Evolutionary conservation across 1,284 basidiomycete species (phyloP).

Genomic region (Prillingera fragicola): DNA sequence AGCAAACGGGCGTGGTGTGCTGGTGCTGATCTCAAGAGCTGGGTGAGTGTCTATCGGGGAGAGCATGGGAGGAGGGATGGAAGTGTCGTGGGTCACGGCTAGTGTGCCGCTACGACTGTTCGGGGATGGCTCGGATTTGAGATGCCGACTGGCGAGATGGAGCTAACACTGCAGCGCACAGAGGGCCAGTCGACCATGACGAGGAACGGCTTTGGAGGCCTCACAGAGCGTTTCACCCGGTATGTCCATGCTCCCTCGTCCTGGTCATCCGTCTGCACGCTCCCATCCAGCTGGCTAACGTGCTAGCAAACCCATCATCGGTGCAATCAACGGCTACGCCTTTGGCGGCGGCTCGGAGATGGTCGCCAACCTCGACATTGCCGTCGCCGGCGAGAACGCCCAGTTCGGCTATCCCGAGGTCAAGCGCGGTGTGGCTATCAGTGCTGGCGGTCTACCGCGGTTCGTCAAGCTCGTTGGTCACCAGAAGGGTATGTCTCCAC

Average conservation of each 20-base stretch:
- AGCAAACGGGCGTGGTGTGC: slow-evolving; percentile 15
- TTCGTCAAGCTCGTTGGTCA: slow-evolving; percentile 15
- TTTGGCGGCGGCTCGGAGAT: slow-evolving; percentile 18
- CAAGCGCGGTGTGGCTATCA: slow-evolving; percentile 15
- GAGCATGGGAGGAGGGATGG: too few species aligned
- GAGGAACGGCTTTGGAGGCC: slow-evolving; percentile 13
- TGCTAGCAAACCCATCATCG: slow-evolving; percentile 16
- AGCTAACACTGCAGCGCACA: slow-evolving; percentile 8
- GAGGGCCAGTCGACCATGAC: slow-evolving; percentile 3
- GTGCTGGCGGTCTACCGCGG: slow-evolving; percentile 11
- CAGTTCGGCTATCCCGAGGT: slow-evolving; percentile 17
- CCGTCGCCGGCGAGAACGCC: slow-evolving; percentile 10
- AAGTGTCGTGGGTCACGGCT: too few species aligned
- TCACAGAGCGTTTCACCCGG: slow-evolving; percentile 14
- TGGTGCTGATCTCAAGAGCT: slow-evolving; percentile 15
- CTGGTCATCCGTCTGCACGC: not conserved
- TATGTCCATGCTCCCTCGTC: too few species aligned
- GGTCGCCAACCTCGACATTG: slow-evolving; percentile 15
- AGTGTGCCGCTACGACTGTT: too few species aligned
- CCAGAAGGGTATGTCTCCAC: slow-evolving; percentile 8
- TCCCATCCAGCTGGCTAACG: not conserved
- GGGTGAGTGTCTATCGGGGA: slow-evolving; percentile 5
- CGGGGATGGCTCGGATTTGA: too few species aligned
- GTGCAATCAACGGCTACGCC: slow-evolving; percentile 14
- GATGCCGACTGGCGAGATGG: too few species aligned